Base-by-base conservation (phyloP, 257 asterid genomes). In the Solanum paucissectum region DNA sequence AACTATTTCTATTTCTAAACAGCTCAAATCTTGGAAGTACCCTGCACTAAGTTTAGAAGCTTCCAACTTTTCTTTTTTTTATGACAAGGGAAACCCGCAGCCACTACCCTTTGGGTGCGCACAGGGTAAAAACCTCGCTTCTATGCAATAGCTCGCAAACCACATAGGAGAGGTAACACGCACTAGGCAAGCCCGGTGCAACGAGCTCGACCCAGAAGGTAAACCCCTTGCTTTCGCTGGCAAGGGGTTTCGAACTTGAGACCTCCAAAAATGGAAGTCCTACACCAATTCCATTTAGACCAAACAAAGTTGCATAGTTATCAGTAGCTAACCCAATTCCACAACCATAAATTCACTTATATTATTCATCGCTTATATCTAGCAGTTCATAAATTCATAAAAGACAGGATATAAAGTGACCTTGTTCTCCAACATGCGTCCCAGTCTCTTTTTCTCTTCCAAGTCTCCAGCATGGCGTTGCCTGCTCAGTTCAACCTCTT, bases 391-490 rank as follows among this genome's bases (percentile, higher is more conserved):
- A 10, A 64, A 32, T 34, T 64, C 55, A 83, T 38, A 46, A 25
- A 68, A 34, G 23, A 29, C 12, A 52, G 55, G 23, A 60, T 38
- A 68, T 73, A 44, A 33, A 84, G n/a, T 64, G 34, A 95, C 98
- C 98, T 94, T 93, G 90, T 91, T 81, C 36, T 88, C 95, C 89
- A 91, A 88, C 98, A 94, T 93, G 83, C 95, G 91, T 20, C 84
- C 90, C 44, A 95, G 94, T 91, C 98, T 93, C 89, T 85, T 89
- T 88, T 95, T 95, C 86, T 93, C 94, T 89, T 93, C 94, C 25
- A 94, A 90, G 88, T 95, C 96, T 72, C 98, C 98, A 64, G 94
- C 89, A 90, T 95, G 98, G 21, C 96, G 84, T 46, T 89, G 92
- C 86, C 96, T 90, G 92, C 98, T 95, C 32, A 77, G 36, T 79